Evolutionary conservation across 805 yeast species (phyloP), one percentile per base, ranked within the genome.

Genomic region (Kazachstania africana): DNA sequence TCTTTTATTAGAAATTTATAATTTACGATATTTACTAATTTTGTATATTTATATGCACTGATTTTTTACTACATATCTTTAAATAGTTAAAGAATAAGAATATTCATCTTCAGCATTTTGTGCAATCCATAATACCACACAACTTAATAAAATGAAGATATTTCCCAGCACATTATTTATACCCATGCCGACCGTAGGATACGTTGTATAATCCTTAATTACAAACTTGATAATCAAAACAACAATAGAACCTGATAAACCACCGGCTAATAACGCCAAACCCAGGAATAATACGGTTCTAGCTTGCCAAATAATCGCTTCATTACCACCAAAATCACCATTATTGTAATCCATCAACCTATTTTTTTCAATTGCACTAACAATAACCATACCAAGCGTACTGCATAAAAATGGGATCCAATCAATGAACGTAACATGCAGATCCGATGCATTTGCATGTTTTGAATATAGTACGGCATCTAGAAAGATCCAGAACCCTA

Each of bases 31-130:
- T n/a, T n/a, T n/a, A n/a, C n/a, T n/a, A n/a, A n/a, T n/a, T n/a
- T n/a, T n/a, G n/a, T n/a, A n/a, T n/a, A n/a, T n/a, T n/a, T n/a
- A n/a, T n/a, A n/a, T n/a, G n/a, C n/a, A n/a, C n/a, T n/a, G n/a
- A n/a, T n/a, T n/a, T n/a, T n/a, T n/a, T n/a, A n/a, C n/a, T n/a
- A n/a, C n/a, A 22, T 13, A 10, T 13, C 8, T 20, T 53, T 61
- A 82, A 44, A 83, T 62, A 19, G 94, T 85, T 53, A 87, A 70
- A 28, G 94, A 79, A 54, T 91, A 88, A 40, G 93, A 80, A 59
- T 87, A 88, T 57, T 88, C 97, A 50, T 91, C 97, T 55, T 91
- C 96, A 36, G 85, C 77, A 54, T 85, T 91, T 54, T 88, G 97
- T 15, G 95, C 84, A 33, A 88, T 63, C 98, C 98, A 91, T 46